Evolutionary conservation across 163 green algal genomes (phyloP).

Genomic region (Scenedesmus sp.): DNA sequence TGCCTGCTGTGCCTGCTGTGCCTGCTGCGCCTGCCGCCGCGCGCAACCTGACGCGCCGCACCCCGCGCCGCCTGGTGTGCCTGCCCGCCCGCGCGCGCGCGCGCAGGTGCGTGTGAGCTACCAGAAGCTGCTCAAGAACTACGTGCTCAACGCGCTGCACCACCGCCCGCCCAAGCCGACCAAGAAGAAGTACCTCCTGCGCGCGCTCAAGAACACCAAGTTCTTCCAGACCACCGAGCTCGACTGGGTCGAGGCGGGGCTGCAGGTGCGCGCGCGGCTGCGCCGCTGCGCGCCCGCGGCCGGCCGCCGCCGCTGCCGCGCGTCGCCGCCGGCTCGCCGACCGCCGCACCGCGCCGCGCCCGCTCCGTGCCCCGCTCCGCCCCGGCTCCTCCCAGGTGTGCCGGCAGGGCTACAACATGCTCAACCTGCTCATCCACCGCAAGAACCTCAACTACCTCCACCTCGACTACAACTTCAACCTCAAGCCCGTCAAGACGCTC

Average conservation of each 20-base stretch:
- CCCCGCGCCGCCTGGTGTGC: no score
- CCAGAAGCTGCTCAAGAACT: conserved; percentile 99
- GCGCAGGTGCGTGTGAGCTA: conserved; percentile 95
- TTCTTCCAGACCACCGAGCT: conserved; percentile 99
- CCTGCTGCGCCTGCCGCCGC: neutral
- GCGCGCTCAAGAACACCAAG: conserved; percentile 94
- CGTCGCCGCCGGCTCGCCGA: no score
- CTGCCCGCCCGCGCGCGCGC: no score
- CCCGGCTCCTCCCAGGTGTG: conserved; percentile 82
- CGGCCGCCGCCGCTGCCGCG: neutral
- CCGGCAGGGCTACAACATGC: conserved; percentile 99
- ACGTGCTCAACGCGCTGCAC: conserved; percentile 97
- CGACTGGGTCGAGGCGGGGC: conserved; percentile 99
- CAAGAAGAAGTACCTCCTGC: conserved; percentile 98
- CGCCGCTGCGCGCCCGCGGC: neutral
- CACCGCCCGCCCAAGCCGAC: conserved; percentile 86
- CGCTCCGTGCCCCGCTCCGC: neutral
- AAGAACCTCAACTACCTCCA: conserved; percentile 99
- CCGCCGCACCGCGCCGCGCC: no score
- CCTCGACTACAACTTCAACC: conserved; percentile 99
- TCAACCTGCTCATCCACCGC: conserved; percentile 99
- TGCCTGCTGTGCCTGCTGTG: neutral
- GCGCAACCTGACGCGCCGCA: neutral
- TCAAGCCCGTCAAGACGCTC: conserved; percentile 99
- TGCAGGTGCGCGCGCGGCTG: conserved; percentile 67